phyloP scores from a whole-genome alignment of 495 filamentous ascomycete genomes.

The Hypomontagnella submonticulosa region DNA sequence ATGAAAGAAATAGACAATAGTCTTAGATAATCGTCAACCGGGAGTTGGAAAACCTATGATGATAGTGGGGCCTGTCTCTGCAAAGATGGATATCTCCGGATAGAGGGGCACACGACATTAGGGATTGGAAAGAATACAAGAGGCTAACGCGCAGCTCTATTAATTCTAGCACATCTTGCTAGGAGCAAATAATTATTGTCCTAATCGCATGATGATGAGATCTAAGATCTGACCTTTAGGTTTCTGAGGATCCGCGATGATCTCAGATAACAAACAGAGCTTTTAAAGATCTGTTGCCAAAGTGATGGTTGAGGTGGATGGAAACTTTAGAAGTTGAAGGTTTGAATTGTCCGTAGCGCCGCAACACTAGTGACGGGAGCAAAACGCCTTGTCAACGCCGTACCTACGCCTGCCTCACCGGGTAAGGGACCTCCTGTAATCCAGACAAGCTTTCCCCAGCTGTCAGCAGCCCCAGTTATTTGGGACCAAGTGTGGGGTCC shows the following conservation, averaged over 20 bases:
- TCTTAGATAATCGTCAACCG: slow-evolving; percentile 26
- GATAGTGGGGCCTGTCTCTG: slow-evolving; percentile 12
- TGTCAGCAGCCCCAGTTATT: slow-evolving; percentile 8
- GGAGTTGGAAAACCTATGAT: slow-evolving; percentile 15
- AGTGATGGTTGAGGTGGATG: not conserved
- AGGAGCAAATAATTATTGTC: slow-evolving; percentile 8
- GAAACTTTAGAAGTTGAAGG: slow-evolving; percentile 11
- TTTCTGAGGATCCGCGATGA: not conserved
- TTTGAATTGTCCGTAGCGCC: slow-evolving; percentile 9
- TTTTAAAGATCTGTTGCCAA: slow-evolving; percentile 1
- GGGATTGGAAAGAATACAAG: not conserved
- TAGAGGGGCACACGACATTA: slow-evolving; percentile 35
- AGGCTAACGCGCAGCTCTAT: slow-evolving; percentile 6
- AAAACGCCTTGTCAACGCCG: not conserved
- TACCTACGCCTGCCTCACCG: too few species aligned
- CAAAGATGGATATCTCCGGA: slow-evolving; percentile 27
- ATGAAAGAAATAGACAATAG: slow-evolving; percentile 12
- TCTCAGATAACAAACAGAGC: not conserved
- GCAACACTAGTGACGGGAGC: not conserved
- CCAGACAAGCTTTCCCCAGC: not conserved
- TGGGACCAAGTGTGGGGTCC: slow-evolving; percentile 15
- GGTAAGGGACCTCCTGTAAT: too few species aligned
- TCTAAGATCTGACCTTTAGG: not conserved
- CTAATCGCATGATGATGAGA: slow-evolving; percentile 8
- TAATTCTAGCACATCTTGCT: slow-evolving; percentile 24